These are phyloP conservation scores for Fusarium ambrosium DNA, from an alignment of 2,329 filamentous ascomycete species.

Conservation along the genomic window DNA sequence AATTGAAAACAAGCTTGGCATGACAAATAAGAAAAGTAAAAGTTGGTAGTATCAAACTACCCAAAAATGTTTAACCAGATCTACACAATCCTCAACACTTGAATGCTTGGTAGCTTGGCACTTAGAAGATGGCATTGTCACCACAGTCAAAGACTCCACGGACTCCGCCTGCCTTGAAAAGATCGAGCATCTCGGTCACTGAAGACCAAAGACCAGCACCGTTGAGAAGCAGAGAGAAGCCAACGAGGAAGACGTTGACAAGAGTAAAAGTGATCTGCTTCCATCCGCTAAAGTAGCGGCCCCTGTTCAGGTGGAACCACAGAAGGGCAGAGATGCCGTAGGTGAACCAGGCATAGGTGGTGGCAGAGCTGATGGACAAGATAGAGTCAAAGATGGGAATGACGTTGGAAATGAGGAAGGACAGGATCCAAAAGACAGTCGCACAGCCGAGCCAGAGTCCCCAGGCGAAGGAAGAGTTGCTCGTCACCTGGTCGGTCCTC, in stretches of 20 bases:
- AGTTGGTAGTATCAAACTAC: not conserved
- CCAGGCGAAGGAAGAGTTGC: conserved; percentile 32
- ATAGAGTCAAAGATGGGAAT: conserved; percentile 42
- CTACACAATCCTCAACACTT: not conserved
- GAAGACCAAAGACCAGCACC: conserved; percentile 28
- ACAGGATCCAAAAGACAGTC: conserved; percentile 29
- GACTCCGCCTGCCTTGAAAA: conserved; percentile 9
- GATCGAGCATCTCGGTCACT: conserved; percentile 10
- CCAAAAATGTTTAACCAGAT: not conserved
- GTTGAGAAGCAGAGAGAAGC: conserved; percentile 27
- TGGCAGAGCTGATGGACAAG: conserved; percentile 30
- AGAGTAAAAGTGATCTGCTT: conserved; percentile 29
- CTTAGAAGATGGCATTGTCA: conserved; percentile 9
- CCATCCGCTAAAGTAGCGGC: conserved; percentile 16
- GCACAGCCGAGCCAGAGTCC: conserved; percentile 33
- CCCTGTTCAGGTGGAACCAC: conserved; percentile 30
- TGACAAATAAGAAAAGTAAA: not conserved
- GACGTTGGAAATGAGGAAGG: conserved; percentile 37
- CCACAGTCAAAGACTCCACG: conserved; percentile 11
- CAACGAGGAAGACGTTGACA: conserved; percentile 26
- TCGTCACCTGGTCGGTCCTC: not conserved
- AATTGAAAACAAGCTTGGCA: not conserved
- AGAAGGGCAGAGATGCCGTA: conserved; percentile 26
- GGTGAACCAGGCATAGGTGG: conserved; percentile 34
- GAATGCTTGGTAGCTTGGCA: not conserved